These are phyloP conservation scores for Solanum verrucosum DNA, from an alignment of 257 asterid species.

Conservation along the genomic window DNA sequence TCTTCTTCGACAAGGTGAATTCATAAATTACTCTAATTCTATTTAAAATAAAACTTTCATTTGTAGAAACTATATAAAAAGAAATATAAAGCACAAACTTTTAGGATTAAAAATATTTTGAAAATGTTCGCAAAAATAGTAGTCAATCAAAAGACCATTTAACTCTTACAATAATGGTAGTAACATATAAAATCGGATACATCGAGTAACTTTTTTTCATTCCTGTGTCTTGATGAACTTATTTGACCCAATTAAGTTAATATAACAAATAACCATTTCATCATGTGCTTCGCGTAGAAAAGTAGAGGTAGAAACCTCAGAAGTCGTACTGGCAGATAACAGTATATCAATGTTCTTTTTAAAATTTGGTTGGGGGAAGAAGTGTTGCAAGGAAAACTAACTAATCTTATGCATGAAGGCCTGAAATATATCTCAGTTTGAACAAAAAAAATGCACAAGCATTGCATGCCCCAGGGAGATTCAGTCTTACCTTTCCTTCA, in stretches of 20 bases:
- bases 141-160: not conserved
- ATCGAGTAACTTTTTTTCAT: not conserved
- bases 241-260: not conserved
- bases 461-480: not conserved
- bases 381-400: not conserved
- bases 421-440: not conserved
- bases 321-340: not conserved
- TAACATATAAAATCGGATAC: not conserved
- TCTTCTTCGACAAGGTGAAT: not conserved
- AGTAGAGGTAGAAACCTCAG: not conserved
- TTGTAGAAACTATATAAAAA: not conserved
- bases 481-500: constrained; percentile 76
- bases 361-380: not conserved
- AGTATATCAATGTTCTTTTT: not conserved
- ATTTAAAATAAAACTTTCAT: not conserved
- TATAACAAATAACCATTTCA: not conserved
- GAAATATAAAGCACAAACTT: not conserved
- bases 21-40: not conserved
- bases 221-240: not conserved
- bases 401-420: not conserved
- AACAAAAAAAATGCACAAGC: not conserved
- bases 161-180: not conserved
- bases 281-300: not conserved
- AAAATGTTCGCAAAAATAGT: not conserved
- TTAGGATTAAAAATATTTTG: not conserved